A percentile compares a stretch with the other conserved stretches of the same genome.
Evolutionary conservation across 2,329 filamentous ascomycete species (phyloP).

Genomic region (Hypoxylon sp.): DNA sequence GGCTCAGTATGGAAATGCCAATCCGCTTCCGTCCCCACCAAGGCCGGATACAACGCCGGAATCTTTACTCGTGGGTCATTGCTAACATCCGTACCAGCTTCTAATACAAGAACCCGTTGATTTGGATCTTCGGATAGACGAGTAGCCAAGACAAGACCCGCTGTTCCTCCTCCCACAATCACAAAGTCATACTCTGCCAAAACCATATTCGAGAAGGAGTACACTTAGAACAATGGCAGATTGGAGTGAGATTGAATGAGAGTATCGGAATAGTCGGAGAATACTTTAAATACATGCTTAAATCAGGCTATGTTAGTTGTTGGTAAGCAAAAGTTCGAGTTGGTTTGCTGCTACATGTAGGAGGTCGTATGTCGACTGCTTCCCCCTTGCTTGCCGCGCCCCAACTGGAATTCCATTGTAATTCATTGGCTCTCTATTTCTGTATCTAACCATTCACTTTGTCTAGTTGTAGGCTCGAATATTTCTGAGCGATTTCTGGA

Average conservation of each 20-base stretch:
- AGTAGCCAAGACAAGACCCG: constrained; percentile 36
- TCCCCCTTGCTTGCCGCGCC: not conserved
- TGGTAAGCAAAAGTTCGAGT: not conserved
- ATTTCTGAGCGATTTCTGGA: too few relatives aligned
- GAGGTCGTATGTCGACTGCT: not conserved
- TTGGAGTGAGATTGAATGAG: not conserved
- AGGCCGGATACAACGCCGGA: constrained; percentile 22
- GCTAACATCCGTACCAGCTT: constrained; percentile 37
- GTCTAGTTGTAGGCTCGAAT: too few relatives aligned
- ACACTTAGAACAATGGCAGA: not conserved
- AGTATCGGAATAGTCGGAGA: not conserved
- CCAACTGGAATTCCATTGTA: too few relatives aligned
- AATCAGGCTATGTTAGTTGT: not conserved
- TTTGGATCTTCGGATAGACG: constrained; percentile 37
- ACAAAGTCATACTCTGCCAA: constrained; percentile 27
- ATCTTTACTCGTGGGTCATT: constrained; percentile 32
- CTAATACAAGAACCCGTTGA: constrained; percentile 39
- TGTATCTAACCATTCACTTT: too few relatives aligned
- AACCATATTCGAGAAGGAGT: not conserved
- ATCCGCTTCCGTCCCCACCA: constrained; percentile 23
- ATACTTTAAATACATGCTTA: not conserved
- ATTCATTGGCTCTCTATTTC: too few relatives aligned
- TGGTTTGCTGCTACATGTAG: not conserved
- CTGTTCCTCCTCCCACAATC: constrained; percentile 30
- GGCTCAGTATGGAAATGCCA: constrained; percentile 32